A percentile compares a stretch with the other conserved stretches of the same genome.
Evolutionary conservation across 495 filamentous ascomycete genomes (phyloP).

Genomic region (Hypoxylon fuscum): DNA sequence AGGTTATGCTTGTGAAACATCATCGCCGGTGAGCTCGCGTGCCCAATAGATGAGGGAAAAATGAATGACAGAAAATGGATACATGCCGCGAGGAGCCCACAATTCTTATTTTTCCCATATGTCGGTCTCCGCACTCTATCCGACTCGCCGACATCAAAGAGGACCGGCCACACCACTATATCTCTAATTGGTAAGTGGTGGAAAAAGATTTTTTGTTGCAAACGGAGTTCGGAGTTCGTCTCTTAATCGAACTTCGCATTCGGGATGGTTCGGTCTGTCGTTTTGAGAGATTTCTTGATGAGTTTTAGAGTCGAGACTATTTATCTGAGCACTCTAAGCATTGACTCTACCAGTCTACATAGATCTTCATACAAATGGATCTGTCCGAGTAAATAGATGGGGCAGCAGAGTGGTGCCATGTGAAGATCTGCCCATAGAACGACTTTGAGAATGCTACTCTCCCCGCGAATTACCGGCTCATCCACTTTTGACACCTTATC

Average conservation of each 20-base stretch:
- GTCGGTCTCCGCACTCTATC: conserved; percentile 26
- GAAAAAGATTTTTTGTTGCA: not conserved
- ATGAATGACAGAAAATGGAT: conserved; percentile 11
- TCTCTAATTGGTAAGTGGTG: too few relatives aligned
- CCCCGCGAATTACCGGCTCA: conserved; percentile 30
- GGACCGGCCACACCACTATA: too few relatives aligned
- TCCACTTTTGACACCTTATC: conserved; percentile 25
- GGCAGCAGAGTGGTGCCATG: conserved; percentile 30
- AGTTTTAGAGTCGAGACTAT: too few relatives aligned
- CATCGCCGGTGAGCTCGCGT: conserved; percentile 22
- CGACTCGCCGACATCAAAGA: conserved; percentile 25
- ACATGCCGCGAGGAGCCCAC: conserved; percentile 4
- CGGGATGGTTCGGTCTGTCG: too few relatives aligned
- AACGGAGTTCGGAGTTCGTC: conserved; percentile 31
- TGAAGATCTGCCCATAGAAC: conserved; percentile 34
- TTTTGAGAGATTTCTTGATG: too few relatives aligned
- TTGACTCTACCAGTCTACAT: too few relatives aligned
- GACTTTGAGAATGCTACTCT: conserved; percentile 15
- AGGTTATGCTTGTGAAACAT: conserved; percentile 21
- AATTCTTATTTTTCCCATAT: not conserved
- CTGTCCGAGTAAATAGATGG: too few relatives aligned
- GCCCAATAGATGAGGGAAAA: conserved; percentile 2
- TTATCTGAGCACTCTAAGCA: too few relatives aligned
- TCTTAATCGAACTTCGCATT: conserved; percentile 8
- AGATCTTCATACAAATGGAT: too few relatives aligned